Conservation (phyloP, 2,329 filamentous ascomycete genomes). For the Xylariales sp. region DNA sequence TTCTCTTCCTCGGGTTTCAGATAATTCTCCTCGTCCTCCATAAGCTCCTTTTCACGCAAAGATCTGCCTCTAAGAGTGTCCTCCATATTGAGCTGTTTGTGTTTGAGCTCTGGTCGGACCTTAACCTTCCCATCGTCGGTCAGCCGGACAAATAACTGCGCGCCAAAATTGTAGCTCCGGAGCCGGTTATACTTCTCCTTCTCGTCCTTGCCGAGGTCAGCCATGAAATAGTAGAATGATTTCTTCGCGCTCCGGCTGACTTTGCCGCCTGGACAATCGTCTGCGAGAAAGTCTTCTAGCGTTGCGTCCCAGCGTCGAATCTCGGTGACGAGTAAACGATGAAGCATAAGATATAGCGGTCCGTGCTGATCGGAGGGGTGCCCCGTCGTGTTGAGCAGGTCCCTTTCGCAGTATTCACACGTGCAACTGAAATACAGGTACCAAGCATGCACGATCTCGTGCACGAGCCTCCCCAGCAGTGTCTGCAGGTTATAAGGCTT, state of each 20-base stretch:
- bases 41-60: no score
- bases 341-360: slow-evolving; percentile 40
- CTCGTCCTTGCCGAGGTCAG: not conserved
- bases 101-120: no score
- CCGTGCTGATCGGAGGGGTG: slow-evolving; percentile 36
- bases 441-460: slow-evolving; percentile 42
- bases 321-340: slow-evolving; percentile 41
- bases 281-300: slow-evolving; percentile 24
- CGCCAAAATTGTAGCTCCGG: not conserved
- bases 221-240: slow-evolving; percentile 1
- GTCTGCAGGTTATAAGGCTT: slow-evolving; percentile 19
- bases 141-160: no score
- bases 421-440: slow-evolving; percentile 33
- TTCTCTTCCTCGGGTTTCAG: no score
- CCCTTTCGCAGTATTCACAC: slow-evolving; percentile 31
- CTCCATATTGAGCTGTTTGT: no score
- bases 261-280: slow-evolving; percentile 36
- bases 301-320: slow-evolving; percentile 37
- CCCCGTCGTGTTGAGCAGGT: slow-evolving; percentile 36
- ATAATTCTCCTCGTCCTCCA: no score
- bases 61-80: no score
- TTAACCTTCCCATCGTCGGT: no score
- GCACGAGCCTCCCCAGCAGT: slow-evolving; percentile 35
- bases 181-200: not conserved
- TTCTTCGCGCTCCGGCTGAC: slow-evolving; percentile 28